Evolutionary conservation across 441 rosid species (phyloP), one percentile per base, ranked within the genome.

Genomic region (Adansonia gregorii): DNA sequence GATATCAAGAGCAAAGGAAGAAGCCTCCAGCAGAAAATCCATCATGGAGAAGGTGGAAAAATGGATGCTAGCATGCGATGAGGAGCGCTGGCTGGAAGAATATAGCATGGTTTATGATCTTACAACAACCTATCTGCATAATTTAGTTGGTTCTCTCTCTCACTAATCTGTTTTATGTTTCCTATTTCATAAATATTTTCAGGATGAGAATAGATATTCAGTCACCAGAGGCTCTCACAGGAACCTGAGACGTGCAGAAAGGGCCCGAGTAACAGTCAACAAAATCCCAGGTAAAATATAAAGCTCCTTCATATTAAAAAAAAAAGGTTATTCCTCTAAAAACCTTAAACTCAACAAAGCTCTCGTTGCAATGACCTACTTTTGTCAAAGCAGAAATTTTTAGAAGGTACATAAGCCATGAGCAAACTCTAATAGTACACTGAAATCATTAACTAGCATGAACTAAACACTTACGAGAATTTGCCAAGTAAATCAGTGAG

Each of bases 31-130:
- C 84, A 92, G 99, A 85, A 91, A 86, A 84, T 86, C 83, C 73
- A 96, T 94, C 79, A 96, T 94, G 93, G 98, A 96, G 80, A 96
- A 93, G 82, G 96, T 94, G 14, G 98, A 90, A 58, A 94, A 76
- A 79, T 96, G 97, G 98, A 89, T 91, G 63, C 77, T 88, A 81
- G 99, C 94, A 35, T 83, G 94, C 54, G 91, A 90, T 69, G 99
- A 95, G 85, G 99, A 94, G 85, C 91, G 90, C 22, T 96, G 99
- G 99, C 87, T 96, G 78, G 97, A 96, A 92, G 99, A 96, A 76
- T 96, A 96, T 79, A 93, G 89, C 92, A 93, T 77, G 97, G 99
- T 96, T 49, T 67, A 31, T 17, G 77, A 73, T 77, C 79, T 72
- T 75, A 81, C 59, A 56, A 72, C 65, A 54, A 60, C 41, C 58